These are phyloP conservation scores for Lagenidium giganteum DNA, from an alignment of 352 stramenopile genomes.

Conservation along the genomic window DNA sequence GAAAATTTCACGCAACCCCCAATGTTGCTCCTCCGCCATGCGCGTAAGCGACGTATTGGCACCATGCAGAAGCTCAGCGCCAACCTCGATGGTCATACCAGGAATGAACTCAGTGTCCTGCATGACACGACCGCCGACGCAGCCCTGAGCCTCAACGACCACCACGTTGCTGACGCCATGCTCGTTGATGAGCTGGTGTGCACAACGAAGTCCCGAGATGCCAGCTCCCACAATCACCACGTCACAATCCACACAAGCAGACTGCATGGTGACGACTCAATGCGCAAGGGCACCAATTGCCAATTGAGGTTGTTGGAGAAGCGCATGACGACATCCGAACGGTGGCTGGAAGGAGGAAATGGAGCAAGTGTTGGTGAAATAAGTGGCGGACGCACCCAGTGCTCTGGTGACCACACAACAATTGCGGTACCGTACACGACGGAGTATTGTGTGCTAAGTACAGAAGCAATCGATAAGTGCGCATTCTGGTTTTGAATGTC, in stretches of 20 bases:
- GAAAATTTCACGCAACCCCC: constrained; percentile 76
- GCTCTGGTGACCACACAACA: too few species aligned
- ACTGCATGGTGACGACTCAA: too few species aligned
- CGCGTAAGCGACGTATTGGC: constrained; percentile 73
- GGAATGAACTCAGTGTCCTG: constrained; percentile 58
- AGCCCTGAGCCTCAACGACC: constrained; percentile 64
- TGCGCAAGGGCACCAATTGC: too few species aligned
- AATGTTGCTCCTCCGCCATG: constrained; percentile 56
- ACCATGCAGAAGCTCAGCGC: constrained; percentile 71
- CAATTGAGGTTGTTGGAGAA: too few species aligned
- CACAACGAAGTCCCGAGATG: constrained; percentile 59
- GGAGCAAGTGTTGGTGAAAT: too few species aligned
- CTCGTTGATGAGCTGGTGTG: constrained; percentile 46
- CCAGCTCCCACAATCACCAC: constrained; percentile 71
- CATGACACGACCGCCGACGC: constrained; percentile 64
- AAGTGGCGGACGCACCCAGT: too few species aligned
- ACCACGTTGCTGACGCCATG: constrained; percentile 61
- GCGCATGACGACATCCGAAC: too few species aligned
- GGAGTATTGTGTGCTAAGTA: too few species aligned
- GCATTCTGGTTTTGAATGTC: too few species aligned
- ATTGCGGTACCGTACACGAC: too few species aligned
- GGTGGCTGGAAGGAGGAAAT: too few species aligned
- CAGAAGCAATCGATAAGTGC: too few species aligned
- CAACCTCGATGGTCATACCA: constrained; percentile 67
- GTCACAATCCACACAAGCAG: constrained; percentile 16